Base-by-base conservation (phyloP, 2,329 filamentous ascomycete species). In the Penicillium thymicola region DNA sequence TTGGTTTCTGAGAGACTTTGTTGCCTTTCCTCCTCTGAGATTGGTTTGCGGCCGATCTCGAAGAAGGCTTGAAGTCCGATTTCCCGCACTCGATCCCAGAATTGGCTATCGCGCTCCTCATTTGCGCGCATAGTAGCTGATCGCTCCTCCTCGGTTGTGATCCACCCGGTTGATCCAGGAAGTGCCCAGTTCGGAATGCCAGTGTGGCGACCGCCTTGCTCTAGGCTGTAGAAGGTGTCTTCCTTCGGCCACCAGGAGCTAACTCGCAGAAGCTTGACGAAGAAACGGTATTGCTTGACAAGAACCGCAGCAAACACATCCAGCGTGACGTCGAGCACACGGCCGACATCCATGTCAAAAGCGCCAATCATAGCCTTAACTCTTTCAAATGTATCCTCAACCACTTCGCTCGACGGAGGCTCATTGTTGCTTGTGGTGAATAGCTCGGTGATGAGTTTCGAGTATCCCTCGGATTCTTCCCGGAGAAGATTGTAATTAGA, bases 161-260 rank as follows among this genome's bases (percentile, higher is more conserved):
- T 77, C 81, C 84, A 89, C 8, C 82, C 80, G 5, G 80, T 71
- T 44, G 85, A 90, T 14, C 84, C 85, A 11, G 92, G 92, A 25
- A 89, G 77, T 14, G 92, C 92, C 93, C 94, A 97, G 28, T 80
- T 80, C 0, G 93, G 94, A n/a, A 97, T 78, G 0, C 89, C 88
- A 18, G 78, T 77, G 44, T 83, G 76, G 23, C 77, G 75, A 34
- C 59, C 58, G 38, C 54, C 48, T 16, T 61, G 58, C 25, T 69
- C 67, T 11, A 62, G 43, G 16, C 52, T 59, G 42, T 81, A 77
- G 11, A 79, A 70, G 32, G 82, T 80, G 48, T 84, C 85, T 48
- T 87, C 76, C 54, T 82, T 85, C 2, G 94, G 94, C 94, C 94
- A 99, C 94, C 94, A 99, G 25, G 93, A 96, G 76, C 93, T 97